A percentile compares a stretch with the other conserved stretches of the same genome.
Conservation (phyloP, 2,329 filamentous ascomycete species). For the Calonectria pseudoturangicola region DNA sequence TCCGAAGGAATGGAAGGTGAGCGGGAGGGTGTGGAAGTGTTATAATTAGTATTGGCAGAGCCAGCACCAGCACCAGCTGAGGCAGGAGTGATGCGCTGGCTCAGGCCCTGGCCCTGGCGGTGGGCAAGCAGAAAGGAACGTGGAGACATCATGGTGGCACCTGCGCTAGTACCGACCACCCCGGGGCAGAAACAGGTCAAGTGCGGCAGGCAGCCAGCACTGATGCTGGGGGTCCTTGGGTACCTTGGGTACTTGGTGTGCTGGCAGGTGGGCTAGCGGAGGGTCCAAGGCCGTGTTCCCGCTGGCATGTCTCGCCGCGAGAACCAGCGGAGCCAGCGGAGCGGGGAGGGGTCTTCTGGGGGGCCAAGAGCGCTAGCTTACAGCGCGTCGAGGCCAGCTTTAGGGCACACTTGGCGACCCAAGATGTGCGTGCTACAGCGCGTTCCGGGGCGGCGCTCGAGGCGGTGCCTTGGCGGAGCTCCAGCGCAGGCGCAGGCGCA, state of each 20-base stretch:
- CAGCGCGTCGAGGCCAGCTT: conserved; percentile 33
- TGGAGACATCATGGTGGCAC: conserved; percentile 56
- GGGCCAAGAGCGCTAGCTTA: conserved; percentile 23
- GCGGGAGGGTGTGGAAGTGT: conserved; percentile 47
- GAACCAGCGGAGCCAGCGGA: conserved; percentile 42
- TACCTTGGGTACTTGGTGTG: conserved; percentile 38
- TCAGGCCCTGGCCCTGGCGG: conserved; percentile 47
- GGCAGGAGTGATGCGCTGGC: conserved; percentile 42
- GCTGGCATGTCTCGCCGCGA: conserved; percentile 49
- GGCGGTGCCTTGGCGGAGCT: conserved; percentile 29
- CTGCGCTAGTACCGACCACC: conserved; percentile 46
- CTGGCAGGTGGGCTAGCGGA: conserved; percentile 38
- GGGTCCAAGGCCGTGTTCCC: conserved; percentile 25
- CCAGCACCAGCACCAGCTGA: conserved; percentile 40
- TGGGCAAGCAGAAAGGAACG: conserved; percentile 55
- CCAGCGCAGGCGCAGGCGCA: conserved; percentile 17
- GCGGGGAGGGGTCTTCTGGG: conserved; percentile 40
- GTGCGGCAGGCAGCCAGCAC: conserved; percentile 43
- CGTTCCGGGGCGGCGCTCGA: conserved; percentile 32
- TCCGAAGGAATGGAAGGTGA: conserved; percentile 45
- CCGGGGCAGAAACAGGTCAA: conserved; percentile 44
- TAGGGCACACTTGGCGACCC: conserved; percentile 26
- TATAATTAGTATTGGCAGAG: conserved; percentile 45
- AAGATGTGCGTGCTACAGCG: conserved; percentile 38
- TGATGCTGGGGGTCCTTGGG: conserved; percentile 10